A percentile compares a stretch with the other conserved stretches of the same genome.
These are phyloP conservation scores for Aristolochia contorta DNA, from an alignment of 164 flowering plant genomes.

Conservation along the genomic window DNA sequence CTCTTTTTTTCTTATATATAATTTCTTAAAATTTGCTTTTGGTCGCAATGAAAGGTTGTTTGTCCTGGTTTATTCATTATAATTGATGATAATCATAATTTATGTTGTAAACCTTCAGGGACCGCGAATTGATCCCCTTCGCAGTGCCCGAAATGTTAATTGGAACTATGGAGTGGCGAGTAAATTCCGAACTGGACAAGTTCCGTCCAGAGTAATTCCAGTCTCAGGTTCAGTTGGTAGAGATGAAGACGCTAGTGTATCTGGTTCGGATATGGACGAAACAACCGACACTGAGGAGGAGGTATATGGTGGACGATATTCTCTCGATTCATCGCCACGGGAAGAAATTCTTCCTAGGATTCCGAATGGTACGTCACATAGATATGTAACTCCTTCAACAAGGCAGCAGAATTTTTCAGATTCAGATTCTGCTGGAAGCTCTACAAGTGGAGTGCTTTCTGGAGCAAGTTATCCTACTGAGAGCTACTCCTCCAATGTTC, in stretches of 20 bases:
- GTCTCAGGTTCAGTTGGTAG: slow-evolving; percentile 20
- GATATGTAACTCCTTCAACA: slow-evolving; percentile 6
- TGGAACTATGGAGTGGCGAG: slow-evolving; percentile 43
- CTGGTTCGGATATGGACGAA: slow-evolving; percentile 56
- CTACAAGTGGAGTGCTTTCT: slow-evolving; percentile 23
- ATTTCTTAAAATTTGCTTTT: too few relatives aligned
- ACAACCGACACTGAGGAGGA: slow-evolving; percentile 57
- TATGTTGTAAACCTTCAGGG: slow-evolving; percentile 15
- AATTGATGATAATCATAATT: not conserved
- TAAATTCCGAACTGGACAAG: slow-evolving; percentile 57
- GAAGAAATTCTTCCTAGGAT: slow-evolving; percentile 16
- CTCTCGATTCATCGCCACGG: slow-evolving; percentile 45
- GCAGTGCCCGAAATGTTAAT: slow-evolving; percentile 17
- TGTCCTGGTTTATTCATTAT: too few relatives aligned
- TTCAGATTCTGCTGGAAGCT: slow-evolving; percentile 68
- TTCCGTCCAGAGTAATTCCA: slow-evolving; percentile 38
- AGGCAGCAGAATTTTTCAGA: slow-evolving; percentile 16
- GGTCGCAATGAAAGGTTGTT: too few relatives aligned
- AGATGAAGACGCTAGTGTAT: slow-evolving; percentile 35
- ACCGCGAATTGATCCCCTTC: slow-evolving; percentile 24
- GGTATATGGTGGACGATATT: slow-evolving; percentile 45
- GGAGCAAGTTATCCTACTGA: slow-evolving; percentile 26
- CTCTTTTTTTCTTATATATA: too few relatives aligned
- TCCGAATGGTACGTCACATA: slow-evolving; percentile 12
- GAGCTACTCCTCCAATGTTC: slow-evolving; percentile 46